Conservation (phyloP, 768 basidiomycete genomes). For the Russula brevipes region DNA sequence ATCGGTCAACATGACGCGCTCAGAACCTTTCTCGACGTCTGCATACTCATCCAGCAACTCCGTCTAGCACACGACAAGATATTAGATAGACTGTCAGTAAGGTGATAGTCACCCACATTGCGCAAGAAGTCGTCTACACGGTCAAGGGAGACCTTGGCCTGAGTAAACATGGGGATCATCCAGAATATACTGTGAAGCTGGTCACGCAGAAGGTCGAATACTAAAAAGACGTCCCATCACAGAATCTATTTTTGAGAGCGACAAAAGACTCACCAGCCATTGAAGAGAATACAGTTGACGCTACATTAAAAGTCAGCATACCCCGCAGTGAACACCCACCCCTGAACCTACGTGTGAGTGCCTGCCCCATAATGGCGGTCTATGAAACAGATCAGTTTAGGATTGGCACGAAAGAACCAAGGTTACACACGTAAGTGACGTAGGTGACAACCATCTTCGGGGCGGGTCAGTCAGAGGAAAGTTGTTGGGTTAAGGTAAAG, state of each 20-base stretch:
- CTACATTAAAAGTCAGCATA: conserved; percentile 7
- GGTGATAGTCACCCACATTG: conserved; percentile 23
- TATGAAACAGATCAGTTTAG: neutral
- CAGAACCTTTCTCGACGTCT: conserved; percentile 13
- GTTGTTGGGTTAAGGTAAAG: neutral
- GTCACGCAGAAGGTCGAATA: conserved; percentile 40
- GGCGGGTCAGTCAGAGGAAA: neutral
- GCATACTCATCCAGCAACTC: conserved; percentile 33
- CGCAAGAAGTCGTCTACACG: conserved; percentile 39
- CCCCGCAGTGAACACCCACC: neutral
- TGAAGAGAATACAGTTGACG: conserved; percentile 31
- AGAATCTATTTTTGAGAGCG: neutral
- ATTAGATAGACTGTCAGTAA: neutral
- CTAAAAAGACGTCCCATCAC: conserved; percentile 21
- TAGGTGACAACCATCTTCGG: conserved; percentile 35
- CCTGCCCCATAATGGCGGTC: conserved; percentile 34
- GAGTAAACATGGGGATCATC: conserved; percentile 27
- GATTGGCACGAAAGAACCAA: neutral
- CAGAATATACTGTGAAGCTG: conserved; percentile 30
- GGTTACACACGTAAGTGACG: conserved; percentile 30
- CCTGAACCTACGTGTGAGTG: conserved; percentile 30
- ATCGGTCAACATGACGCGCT: conserved; percentile 21
- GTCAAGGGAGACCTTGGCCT: conserved; percentile 37
- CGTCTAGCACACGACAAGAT: conserved; percentile 26
- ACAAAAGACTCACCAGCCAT: conserved; percentile 23